Base-by-base conservation (phyloP, 768 basidiomycete genomes). In the Kwoniella heveanensis region DNA sequence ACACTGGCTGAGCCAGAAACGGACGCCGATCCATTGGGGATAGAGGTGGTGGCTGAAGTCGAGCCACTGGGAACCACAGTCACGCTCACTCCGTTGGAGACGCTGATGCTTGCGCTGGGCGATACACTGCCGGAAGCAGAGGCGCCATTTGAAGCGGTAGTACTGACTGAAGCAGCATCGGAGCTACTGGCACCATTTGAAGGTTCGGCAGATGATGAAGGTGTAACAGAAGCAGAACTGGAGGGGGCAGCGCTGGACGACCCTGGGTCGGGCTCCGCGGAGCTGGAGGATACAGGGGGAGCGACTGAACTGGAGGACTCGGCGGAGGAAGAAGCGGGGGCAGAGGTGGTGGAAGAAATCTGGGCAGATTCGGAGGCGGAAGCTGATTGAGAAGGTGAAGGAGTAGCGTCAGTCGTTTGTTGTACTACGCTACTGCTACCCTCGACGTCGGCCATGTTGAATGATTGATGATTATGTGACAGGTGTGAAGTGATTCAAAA, bases 361-460 rank as follows among this genome's bases (percentile, higher is more conserved):
- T 51, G 37, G 22, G 57, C 44, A 19, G 64, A 46, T 17, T 50
- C 37, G 13, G 39, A 51, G 27, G 32, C 58, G 21, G 51, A 47
- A 32, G 64, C 39, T 53, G 48, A 21, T 22, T 27, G 29, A n/a
- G 62, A 29, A 2, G 53, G 36, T 13, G 60, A 46, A 29, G 60
- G 44, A n/a, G 36, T 48, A 21, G 32, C 32, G 12, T 24, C 50
- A n/a, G 60, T 54, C 26, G 62, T n/a, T n/a, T n/a, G 54, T 25
- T 30, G 46, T 22, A 48, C 54, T 7, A 48, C 48, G 12, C 44
- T 32, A 46, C 29, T 44, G 26, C 59, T 53, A 32, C 15, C 26
- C 26, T 37, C 22, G 52, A 37, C 22, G 60, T 62, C 60, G 29
- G 60, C 58, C 58, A 60, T 60, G 58, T 52, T 60, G 36, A 53